A percentile compares a stretch with the other conserved stretches of the same genome.
Conservation (phyloP, 139 green algal species). For the Edaphochlamys debaryana region DNA sequence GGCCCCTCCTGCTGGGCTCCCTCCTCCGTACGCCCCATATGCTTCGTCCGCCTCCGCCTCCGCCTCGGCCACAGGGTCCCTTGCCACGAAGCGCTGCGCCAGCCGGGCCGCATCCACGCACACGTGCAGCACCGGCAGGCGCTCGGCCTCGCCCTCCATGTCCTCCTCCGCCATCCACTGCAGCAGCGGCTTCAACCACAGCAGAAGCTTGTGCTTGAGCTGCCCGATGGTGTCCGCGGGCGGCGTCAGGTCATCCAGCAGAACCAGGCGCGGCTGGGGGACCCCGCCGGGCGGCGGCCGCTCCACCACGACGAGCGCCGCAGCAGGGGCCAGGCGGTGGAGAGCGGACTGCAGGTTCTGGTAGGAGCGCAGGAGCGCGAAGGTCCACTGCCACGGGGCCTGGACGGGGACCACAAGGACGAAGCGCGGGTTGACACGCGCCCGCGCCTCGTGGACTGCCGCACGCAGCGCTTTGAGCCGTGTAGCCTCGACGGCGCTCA, state of each 20-base stretch:
- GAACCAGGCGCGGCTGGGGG: not conserved
- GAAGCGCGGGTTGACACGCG: slow-evolving; percentile 10
- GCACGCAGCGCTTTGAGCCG: not conserved
- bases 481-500: not conserved
- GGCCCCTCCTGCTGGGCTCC: not conserved
- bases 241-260: slow-evolving; percentile 18
- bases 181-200: slow-evolving; percentile 11
- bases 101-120: not conserved
- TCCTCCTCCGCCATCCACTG: slow-evolving; percentile 22
- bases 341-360: not conserved
- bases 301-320: slow-evolving; percentile 4
- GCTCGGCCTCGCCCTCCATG: not conserved
- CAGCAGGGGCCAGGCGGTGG: slow-evolving; percentile 9
- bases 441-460: not conserved
- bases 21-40: not conserved
- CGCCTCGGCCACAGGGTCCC: not conserved
- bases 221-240: not conserved
- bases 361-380: slow-evolving; percentile 10
- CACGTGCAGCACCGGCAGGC: slow-evolving; percentile 2
- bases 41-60: not conserved
- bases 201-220: not conserved
- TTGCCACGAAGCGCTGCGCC: not conserved
- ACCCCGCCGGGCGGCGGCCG: not conserved
- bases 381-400: slow-evolving; percentile 13
- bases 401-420: slow-evolving; percentile 2